Base-by-base conservation (phyloP, 257 asterid species). In the Oldenlandia corymbosa region DNA sequence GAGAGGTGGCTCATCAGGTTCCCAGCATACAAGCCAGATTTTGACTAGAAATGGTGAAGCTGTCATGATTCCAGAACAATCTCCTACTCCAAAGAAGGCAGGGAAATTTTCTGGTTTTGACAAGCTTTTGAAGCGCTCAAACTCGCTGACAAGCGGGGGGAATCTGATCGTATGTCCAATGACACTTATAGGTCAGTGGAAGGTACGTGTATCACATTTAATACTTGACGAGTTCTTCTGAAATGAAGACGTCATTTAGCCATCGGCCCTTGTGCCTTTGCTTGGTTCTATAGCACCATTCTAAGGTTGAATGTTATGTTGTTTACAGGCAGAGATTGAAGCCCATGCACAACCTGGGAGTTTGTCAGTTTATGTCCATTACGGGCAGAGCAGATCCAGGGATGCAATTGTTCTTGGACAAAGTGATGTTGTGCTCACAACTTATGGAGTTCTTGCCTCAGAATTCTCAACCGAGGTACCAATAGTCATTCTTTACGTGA, bases 101-200 rank as follows among this genome's bases (percentile, higher is more conserved):
- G 52, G 75, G 9, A 89, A 81, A 54, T 73, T 84, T 62, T 47
- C 83, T 69, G 84, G 95, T 66, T 82, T 87, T 69, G 83, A 82
- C 72, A 89, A 80, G 83, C 74, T 87, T 66, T 63, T 65, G 80
- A 89, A 83, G 79, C 80, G 75, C 55, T 85, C 78, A 64, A 72
- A 68, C 32, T 64, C 77, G 2, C 82, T 87, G 27, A 53, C 76
- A 51, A 68, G 83, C 72, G 97, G 99, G 66, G 96, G 99, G 70
- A 87, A 81, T 79, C 87, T 92, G 72, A 92, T 92, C 70, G 67
- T 92, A 66, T 92, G 97, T 62, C 99, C 99, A 50, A 88, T 92
- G 95, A 92, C 99, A 39, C 94, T 92, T 51, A 71, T 89, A 54
- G 90, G 96, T 69, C 99, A 92, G 83, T 92, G 99, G 99, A 92